Evolutionary conservation across 106 monocot genomes (phyloP), one percentile per base, ranked within the genome.

Genomic region (Apostasia shenzhenica): DNA sequence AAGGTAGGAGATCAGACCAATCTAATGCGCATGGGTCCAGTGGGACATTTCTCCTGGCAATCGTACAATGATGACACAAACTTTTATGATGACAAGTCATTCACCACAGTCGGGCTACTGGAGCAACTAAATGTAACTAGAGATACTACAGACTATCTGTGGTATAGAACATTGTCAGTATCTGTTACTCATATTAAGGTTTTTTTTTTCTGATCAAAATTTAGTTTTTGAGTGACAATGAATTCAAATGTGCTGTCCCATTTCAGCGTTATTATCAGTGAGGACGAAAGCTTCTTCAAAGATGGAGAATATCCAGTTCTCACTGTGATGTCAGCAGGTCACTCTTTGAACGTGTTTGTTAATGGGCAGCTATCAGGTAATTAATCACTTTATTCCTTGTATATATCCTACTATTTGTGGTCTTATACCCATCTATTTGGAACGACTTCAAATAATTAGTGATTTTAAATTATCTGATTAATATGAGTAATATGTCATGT

Each of bases 101-200:
- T 93, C 70, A 79, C 92, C 39, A 78, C 77, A 3, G 79, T 71
- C 26, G 97, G 97, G 4, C 72, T 99, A 63, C 48, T 90, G 66
- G 97, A 99, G 60, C 97, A 99, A 67, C 63, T 99, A 65, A 90
- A 81, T 75, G 76, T 89, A 13, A 99, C 97, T 4, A 81, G 97
- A 76, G 97, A 99, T 87, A 67, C 13, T 44, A 85, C 92, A 63
- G 97, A 99, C 73, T 99, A 99, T 75, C 68, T 99, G 48, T 99
- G 97, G 97, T 99, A 99, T 72, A 90, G 81, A 3, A 99, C 97
- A 67, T 80, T 87, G 97, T 99, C 63, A 87, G 97, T 82, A 81
- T 11, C 56, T 54, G 5, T 66, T 57, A n/a, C 5, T 14, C 12
- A 58, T 10, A 12, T 26, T 26, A 9, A 8, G 4, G 6, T 7